Conservation (phyloP, 331 rosid species). For the Malus hybrid region DNA sequence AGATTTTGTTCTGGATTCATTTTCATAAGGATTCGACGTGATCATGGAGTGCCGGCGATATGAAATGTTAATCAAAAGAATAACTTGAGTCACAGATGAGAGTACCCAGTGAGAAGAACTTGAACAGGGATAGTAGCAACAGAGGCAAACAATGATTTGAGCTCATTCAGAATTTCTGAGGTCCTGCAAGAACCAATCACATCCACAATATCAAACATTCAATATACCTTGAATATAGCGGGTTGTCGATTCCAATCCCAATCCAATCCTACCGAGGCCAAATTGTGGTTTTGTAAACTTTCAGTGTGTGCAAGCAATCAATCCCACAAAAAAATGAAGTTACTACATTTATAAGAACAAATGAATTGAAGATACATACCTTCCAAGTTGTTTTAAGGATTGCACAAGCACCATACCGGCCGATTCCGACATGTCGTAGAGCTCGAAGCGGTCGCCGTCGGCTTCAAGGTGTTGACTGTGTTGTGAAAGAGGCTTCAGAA, state of each 20-base stretch:
- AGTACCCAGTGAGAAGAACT: constrained; percentile 72
- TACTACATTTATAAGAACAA: neutral
- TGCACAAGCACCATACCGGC: constrained; percentile 73
- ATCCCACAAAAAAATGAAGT: neutral
- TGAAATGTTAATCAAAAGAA: neutral
- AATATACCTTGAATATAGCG: no score
- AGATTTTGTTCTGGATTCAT: no score
- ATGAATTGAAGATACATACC: constrained; percentile 22
- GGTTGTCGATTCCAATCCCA: no score
- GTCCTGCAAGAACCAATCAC: constrained; percentile 36
- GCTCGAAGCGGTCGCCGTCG: constrained; percentile 10
- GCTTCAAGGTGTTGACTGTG: neutral
- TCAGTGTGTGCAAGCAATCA: neutral
- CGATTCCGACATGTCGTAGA: constrained; percentile 58
- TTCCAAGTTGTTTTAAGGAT: constrained; percentile 53
- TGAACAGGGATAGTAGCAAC: constrained; percentile 48
- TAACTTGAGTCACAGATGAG: neutral
- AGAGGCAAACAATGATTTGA: constrained; percentile 29
- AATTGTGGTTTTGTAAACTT: neutral
- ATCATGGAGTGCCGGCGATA: no score
- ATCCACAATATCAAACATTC: no score
- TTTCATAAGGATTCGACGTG: no score
- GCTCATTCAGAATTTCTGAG: constrained; percentile 50
- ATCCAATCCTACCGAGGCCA: no score
- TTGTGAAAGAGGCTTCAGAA: constrained; percentile 36